Conservation (phyloP, 345 rosid genomes). For the Sapria himalayana region DNA sequence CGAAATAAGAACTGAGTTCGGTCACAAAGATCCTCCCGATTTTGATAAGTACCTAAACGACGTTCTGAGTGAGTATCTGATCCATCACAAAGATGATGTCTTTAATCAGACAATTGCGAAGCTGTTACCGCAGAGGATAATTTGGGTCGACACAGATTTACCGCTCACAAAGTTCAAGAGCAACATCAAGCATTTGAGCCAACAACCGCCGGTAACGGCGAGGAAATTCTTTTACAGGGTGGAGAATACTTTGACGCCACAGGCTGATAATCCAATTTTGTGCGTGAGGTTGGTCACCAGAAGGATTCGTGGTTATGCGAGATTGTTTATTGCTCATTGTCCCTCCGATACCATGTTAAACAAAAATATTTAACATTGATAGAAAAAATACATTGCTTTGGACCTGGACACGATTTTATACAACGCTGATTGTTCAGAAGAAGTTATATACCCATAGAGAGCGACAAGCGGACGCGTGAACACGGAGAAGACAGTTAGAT, state of each 20-base stretch:
- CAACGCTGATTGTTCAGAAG: too few relatives aligned
- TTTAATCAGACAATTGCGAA: conserved; percentile 45
- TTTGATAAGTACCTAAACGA: conserved; percentile 53
- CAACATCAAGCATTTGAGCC: conserved; percentile 43
- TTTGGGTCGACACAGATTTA: conserved; percentile 87
- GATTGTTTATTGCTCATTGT: conserved; percentile 51
- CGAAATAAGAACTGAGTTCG: conserved; percentile 78
- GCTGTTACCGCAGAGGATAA: conserved; percentile 52
- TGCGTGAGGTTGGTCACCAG: conserved; percentile 62
- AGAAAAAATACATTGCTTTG: too few relatives aligned
- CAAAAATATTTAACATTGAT: too few relatives aligned
- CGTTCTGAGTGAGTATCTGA: conserved; percentile 40
- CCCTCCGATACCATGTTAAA: too few relatives aligned
- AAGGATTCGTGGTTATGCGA: conserved; percentile 52
- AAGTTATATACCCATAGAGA: too few relatives aligned
- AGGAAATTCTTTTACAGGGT: conserved; percentile 63
- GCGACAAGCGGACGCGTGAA: too few relatives aligned
- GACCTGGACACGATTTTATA: too few relatives aligned
- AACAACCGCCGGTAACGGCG: conserved; percentile 29
- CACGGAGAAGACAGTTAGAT: too few relatives aligned
- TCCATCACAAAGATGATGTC: conserved; percentile 48
- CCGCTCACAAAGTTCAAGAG: conserved; percentile 71
- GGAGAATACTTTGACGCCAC: conserved; percentile 67
- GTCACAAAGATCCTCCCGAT: conserved; percentile 49
- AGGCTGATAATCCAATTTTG: conserved; percentile 55